Conservation (phyloP, 1,284 basidiomycete species). For the Blastosporella zonata region DNA sequence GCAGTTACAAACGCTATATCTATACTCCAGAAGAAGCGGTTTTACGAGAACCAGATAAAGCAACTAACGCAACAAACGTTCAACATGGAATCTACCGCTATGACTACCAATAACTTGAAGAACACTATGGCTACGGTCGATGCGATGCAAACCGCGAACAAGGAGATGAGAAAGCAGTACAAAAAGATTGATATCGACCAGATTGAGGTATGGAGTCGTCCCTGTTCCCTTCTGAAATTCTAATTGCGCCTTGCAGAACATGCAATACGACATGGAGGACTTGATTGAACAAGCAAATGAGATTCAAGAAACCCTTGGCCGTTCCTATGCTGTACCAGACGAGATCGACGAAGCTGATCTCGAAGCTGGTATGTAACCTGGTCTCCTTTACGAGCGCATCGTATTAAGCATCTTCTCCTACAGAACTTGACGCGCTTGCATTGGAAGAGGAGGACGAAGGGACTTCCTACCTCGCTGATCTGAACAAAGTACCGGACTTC, state of each 20-base stretch:
- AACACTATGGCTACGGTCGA: constrained; percentile 99
- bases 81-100: constrained; percentile 97
- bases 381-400: constrained; percentile 10
- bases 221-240: background rate
- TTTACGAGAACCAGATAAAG: constrained; percentile 92
- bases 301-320: constrained; percentile 90
- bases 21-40: constrained; percentile 92
- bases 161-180: constrained; percentile 96
- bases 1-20: constrained; percentile 95
- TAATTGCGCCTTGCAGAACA: constrained; percentile 51
- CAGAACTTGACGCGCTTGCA: constrained; percentile 87
- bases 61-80: constrained; percentile 95
- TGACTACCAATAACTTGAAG: constrained; percentile 95
- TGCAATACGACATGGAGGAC: constrained; percentile 99
- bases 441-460: constrained; percentile 89
- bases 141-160: constrained; percentile 97
- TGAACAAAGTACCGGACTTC: constrained; percentile 87
- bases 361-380: constrained; percentile 73
- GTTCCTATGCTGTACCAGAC: constrained; percentile 96
- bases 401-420: background rate
- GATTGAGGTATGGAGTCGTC: constrained; percentile 75
- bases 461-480: constrained; percentile 80
- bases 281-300: constrained; percentile 96
- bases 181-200: constrained; percentile 98
- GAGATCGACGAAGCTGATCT: constrained; percentile 98